Evolutionary conservation across 2,329 filamentous ascomycete genomes (phyloP), one percentile per base, ranked within the genome.

Genomic region (Aspergillus calidoustus): DNA sequence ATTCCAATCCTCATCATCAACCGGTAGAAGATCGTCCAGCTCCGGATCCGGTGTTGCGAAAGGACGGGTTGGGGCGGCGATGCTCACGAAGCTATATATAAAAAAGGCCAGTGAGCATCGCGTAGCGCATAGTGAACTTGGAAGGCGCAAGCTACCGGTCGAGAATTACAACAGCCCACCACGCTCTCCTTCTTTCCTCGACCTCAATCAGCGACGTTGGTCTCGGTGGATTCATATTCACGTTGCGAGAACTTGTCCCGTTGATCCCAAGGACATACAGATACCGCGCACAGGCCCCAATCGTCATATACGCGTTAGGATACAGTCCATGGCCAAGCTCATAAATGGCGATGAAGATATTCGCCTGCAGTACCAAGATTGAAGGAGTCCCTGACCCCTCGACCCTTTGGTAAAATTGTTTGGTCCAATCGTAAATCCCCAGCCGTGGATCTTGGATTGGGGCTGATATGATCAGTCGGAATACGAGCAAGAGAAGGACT

Each of bases 81-180:
- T 41, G 11, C 34, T 41, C 13, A 41, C 34, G 11, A 41, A 41
- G 9, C 34, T 41, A 28, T 4, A 28, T 28, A 19, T 19, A 19
- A 19, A 19, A 19, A 19, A 19, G 19, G 19, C 2, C 19, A 19
- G 19, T 19, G 19, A 19, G 19, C 19, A 19, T 19, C 19, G 19
- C 19, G 19, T 19, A 19, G 19, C 19, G 19, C 19, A 19, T 19
- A 19, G 19, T 1, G 1, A 19, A 19, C 19, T 19, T 19, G 19
- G 19, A 19, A 19, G 19, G 19, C 19, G 19, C 19, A 19, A 19
- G 64, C 3, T 38, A 63, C 31, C 60, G 1, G 2, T 53, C 43
- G 15, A 64, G 25, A n/a, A 50, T 59, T 4, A 48, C 13, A 15
- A 48, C 19, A 15, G 46, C 46, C 46, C 46, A 48, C 46, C 46